Evolutionary conservation across 257 asterid genomes (phyloP), one percentile per base, ranked within the genome.

Genomic region (Fraxinus excelsior): DNA sequence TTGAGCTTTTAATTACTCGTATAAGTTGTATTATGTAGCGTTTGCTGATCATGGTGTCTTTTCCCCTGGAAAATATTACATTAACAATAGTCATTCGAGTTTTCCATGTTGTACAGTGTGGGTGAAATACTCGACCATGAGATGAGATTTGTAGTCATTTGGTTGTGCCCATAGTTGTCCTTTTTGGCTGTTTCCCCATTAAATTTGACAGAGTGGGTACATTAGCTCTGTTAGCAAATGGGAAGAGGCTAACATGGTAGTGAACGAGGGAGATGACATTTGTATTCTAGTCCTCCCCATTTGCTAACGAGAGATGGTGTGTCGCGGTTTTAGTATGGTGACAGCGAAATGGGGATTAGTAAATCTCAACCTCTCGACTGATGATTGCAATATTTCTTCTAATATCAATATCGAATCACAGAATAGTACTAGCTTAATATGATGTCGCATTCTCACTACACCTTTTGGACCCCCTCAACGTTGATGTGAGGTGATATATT

Each of bases 401-500:
- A 37, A 37, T 37, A 37, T 37, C 40, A 37, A 7, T 37, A 7
- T 37, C 0, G 12, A 37, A 37, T 37, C 11, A 8, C 42, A 37
- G 12, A 7, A 37, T 37, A 37, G 8, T 7, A 7, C 40, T 37
- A 37, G 12, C 42, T 8, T 37, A 8, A 37, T 37, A 37, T 37
- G 42, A 37, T 37, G 12, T 37, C 2, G 42, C 42, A 37, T 37
- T 37, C 42, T 37, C 42, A 1, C 12, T 37, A 8, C 42, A 78
- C 70, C 84, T 88, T 70, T 66, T 89, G 67, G 74, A 81, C 26
- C 96, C 94, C 23, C 85, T 89, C 0, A 91, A 88, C 82, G 16
- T 7, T 51, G 96, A 91, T 64, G 90, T 89, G 19, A 85, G 88
- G 7, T 66, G 53, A 11, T 87, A 89, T 79, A 12, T 89, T 2